These are phyloP conservation scores for Iris pallida DNA, from an alignment of 116 monocot genomes.

Conservation along the genomic window DNA sequence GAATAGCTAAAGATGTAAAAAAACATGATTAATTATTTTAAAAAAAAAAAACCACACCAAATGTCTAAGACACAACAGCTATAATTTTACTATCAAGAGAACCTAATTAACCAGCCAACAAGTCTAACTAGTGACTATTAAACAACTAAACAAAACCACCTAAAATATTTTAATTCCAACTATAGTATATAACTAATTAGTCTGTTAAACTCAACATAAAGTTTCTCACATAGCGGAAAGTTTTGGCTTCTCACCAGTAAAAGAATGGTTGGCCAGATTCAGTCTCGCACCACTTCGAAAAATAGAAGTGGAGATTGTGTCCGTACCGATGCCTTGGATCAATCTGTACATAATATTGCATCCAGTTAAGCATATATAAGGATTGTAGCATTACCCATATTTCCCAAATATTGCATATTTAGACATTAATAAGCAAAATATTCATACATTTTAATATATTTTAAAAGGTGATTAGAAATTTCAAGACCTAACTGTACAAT, in stretches of 20 bases:
- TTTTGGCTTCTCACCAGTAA: slow-evolving; percentile 54
- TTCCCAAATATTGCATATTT: too few relatives aligned
- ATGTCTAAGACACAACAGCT: neutral
- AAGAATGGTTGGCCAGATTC: slow-evolving; percentile 76
- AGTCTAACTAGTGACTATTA: too few relatives aligned
- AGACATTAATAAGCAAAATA: too few relatives aligned
- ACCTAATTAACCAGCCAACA: too few relatives aligned
- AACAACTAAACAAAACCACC: neutral
- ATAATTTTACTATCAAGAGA: too few relatives aligned
- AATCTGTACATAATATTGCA: slow-evolving; percentile 37
- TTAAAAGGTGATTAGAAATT: too few relatives aligned
- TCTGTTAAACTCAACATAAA: neutral
- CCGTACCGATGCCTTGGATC: slow-evolving; percentile 90
- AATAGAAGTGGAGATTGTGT: slow-evolving; percentile 76
- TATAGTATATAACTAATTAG: neutral
- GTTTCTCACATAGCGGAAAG: neutral
- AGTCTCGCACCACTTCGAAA: slow-evolving; percentile 67
- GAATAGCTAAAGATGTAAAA: too few relatives aligned
- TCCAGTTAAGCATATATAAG: neutral
- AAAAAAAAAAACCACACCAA: neutral
- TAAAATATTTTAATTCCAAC: too few relatives aligned
- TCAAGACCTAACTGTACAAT: too few relatives aligned
- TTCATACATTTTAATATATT: too few relatives aligned
- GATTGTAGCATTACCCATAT: too few relatives aligned
- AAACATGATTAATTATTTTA: too few relatives aligned